A percentile compares a stretch with the other conserved stretches of the same genome.
Evolutionary conservation across 2,329 filamentous ascomycete species (phyloP).

Genomic region (Incumbomyces lentus): DNA sequence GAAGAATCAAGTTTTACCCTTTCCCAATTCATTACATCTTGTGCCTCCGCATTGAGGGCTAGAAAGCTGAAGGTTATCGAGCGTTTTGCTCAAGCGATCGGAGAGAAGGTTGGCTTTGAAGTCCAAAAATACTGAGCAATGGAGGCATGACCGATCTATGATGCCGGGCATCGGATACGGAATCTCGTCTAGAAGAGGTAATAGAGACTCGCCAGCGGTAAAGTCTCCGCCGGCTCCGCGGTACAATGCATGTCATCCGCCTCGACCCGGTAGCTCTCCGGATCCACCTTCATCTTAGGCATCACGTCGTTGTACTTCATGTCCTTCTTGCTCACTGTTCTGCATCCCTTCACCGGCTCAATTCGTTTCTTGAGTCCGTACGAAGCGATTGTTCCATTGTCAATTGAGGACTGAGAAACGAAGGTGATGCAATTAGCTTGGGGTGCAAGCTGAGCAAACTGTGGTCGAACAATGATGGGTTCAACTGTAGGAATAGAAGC

Average conservation of each 20-base stretch:
- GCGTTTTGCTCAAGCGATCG: too few species aligned
- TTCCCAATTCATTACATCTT: too few species aligned
- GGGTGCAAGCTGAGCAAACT: constrained; percentile 70
- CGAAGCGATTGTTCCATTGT: constrained; percentile 52
- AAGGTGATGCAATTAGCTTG: constrained; percentile 62
- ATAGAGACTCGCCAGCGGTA: constrained; percentile 69
- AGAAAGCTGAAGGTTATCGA: too few species aligned
- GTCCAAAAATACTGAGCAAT: neutral
- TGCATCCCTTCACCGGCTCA: constrained; percentile 67
- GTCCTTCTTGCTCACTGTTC: constrained; percentile 66
- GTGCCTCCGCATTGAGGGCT: too few species aligned
- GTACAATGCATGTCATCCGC: constrained; percentile 67
- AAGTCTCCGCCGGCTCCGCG: constrained; percentile 57
- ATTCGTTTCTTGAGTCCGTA: constrained; percentile 73
- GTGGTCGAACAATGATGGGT: constrained; percentile 70
- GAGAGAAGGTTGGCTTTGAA: too few species aligned
- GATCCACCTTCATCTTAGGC: constrained; percentile 84
- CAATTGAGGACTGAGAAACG: constrained; percentile 64
- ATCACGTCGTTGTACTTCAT: constrained; percentile 82
- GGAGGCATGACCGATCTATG: neutral
- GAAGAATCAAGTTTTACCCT: too few species aligned
- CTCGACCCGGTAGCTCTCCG: constrained; percentile 78
- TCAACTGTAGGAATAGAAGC: constrained; percentile 81
- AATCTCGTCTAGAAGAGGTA: constrained; percentile 55
- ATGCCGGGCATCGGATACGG: neutral